These are phyloP conservation scores for Tieghemiomyces parasiticus DNA, from an alignment of 192 early-diverging fungal species.

Conservation along the genomic window DNA sequence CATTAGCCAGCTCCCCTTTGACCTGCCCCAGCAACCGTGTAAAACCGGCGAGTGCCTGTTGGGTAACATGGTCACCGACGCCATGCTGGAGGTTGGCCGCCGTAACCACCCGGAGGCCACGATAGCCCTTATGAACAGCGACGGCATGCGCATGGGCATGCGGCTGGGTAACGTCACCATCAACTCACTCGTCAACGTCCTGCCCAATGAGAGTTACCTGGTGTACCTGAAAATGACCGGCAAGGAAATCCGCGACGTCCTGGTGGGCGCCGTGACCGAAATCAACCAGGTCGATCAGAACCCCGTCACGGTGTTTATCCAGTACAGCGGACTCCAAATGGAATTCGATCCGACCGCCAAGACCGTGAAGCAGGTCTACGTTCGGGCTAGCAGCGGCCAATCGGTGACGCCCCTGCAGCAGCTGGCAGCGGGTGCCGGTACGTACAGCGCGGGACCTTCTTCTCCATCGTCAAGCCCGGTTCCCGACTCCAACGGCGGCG, in stretches of 20 bases:
- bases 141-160: conserved; percentile 40
- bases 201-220: conserved; percentile 50
- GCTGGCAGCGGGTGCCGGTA: too few species aligned
- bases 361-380: background rate
- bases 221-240: conserved; percentile 33
- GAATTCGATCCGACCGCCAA: conserved; percentile 14
- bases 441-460: too few species aligned
- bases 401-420: too few species aligned
- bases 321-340: conserved; percentile 42
- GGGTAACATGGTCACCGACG: conserved; percentile 50
- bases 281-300: conserved; percentile 17
- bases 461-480: too few species aligned
- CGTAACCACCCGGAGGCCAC: conserved; percentile 17
- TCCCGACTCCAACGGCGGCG: conserved; percentile 12
- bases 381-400: conserved; percentile 1
- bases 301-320: conserved; percentile 33
- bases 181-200: conserved; percentile 34
- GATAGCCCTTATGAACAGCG: conserved; percentile 45
- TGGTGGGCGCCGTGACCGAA: conserved; percentile 29
- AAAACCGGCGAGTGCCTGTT: conserved; percentile 37
- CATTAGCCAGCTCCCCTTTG: conserved; percentile 25
- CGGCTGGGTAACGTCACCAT: conserved; percentile 36
- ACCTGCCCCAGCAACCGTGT: conserved; percentile 26
- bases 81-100: conserved; percentile 30
- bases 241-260: conserved; percentile 26